A percentile compares a stretch with the other conserved stretches of the same genome.
Evolutionary conservation across 2,329 filamentous ascomycete species (phyloP).

Genomic region (Leptographium galeiforme): DNA sequence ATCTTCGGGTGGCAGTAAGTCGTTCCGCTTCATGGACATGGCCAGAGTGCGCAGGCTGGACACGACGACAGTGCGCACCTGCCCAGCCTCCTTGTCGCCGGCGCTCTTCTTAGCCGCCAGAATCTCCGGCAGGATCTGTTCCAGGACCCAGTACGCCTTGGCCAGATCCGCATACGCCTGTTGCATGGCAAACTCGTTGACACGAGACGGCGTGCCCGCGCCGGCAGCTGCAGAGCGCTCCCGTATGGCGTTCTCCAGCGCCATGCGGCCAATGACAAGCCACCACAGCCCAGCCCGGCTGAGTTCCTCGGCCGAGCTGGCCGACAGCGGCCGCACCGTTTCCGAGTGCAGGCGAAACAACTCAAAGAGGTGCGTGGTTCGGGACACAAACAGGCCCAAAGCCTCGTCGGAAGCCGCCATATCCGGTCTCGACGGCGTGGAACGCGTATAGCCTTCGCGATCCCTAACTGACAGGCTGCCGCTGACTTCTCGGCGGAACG

Average conservation of each 20-base stretch:
- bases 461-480: slow-evolving; percentile 10
- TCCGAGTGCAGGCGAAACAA: slow-evolving; percentile 71
- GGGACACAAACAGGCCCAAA: slow-evolving; percentile 53
- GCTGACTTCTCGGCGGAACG: slow-evolving; percentile 14
- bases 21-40: slow-evolving; percentile 74
- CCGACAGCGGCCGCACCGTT: slow-evolving; percentile 50
- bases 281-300: slow-evolving; percentile 71
- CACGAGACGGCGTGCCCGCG: slow-evolving; percentile 25
- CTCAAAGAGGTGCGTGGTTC: slow-evolving; percentile 60
- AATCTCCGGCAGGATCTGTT: slow-evolving; percentile 38
- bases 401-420: slow-evolving; percentile 48
- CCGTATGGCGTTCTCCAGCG: slow-evolving; percentile 59
- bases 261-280: slow-evolving; percentile 71
- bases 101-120: slow-evolving; percentile 27
- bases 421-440: slow-evolving; percentile 19
- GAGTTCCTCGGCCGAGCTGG: slow-evolving; percentile 52
- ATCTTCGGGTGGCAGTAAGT: slow-evolving; percentile 58
- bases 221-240: slow-evolving; percentile 42
- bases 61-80: slow-evolving; percentile 41
- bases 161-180: slow-evolving; percentile 79
- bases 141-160: slow-evolving; percentile 73
- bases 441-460: neutral
- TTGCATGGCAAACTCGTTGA: slow-evolving; percentile 43
- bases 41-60: slow-evolving; percentile 60
- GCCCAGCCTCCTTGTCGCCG: slow-evolving; percentile 33